phyloP scores from a whole-genome alignment of 495 filamentous ascomycete genomes.

The Penicillium bialowiezense region DNA sequence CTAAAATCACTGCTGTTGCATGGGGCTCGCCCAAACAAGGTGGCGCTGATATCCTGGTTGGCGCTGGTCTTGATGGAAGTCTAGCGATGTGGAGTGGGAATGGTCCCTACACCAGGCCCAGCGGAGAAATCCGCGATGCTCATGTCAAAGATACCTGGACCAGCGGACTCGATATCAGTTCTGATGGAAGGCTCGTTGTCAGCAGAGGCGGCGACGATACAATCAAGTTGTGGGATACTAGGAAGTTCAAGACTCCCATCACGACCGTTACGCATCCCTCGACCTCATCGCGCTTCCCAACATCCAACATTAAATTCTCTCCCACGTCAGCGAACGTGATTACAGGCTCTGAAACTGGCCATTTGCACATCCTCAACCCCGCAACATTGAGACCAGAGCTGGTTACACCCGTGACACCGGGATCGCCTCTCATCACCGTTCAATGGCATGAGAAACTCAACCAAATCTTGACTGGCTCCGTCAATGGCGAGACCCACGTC shows the following conservation, averaged over 20 bases:
- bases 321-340: slow-evolving; percentile 78
- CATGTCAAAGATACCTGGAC: slow-evolving; percentile 88
- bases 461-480: slow-evolving; percentile 91
- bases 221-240: slow-evolving; percentile 90
- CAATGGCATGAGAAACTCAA: slow-evolving; percentile 94
- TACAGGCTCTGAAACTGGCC: slow-evolving; percentile 81
- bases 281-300: slow-evolving; percentile 77
- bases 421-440: slow-evolving; percentile 76
- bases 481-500: slow-evolving; percentile 82
- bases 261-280: slow-evolving; percentile 75
- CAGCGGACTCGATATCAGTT: slow-evolving; percentile 85
- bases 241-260: slow-evolving; percentile 89
- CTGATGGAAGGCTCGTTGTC: slow-evolving; percentile 84
- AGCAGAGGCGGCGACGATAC: slow-evolving; percentile 88
- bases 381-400: slow-evolving; percentile 82
- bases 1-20: slow-evolving; percentile 86
- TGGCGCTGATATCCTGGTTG: slow-evolving; percentile 72
- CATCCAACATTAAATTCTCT: slow-evolving; percentile 84
- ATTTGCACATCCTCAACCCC: slow-evolving; percentile 90
- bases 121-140: slow-evolving; percentile 82
- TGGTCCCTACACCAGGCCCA: slow-evolving; percentile 80
- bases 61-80: slow-evolving; percentile 86
- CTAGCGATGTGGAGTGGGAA: slow-evolving; percentile 90
- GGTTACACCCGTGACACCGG: slow-evolving; percentile 80
- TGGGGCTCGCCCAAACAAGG: slow-evolving; percentile 83